Evolutionary conservation across 129 eudicot genomes (phyloP), one percentile per base, ranked within the genome.

Genomic region (Calendula officinalis): DNA sequence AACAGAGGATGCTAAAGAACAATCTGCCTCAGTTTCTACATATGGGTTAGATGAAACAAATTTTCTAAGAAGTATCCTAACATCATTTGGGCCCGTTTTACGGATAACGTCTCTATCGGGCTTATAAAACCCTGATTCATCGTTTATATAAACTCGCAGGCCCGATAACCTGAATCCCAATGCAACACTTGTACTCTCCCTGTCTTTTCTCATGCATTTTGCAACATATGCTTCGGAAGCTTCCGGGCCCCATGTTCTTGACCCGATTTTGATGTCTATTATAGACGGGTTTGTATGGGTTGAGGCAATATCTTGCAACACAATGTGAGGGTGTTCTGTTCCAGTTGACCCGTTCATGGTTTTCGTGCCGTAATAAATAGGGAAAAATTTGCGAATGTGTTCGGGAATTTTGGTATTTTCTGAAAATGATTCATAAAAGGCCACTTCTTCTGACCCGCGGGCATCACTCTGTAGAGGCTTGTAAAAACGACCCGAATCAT

Each of bases 91-190:
- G 14, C 82, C 38, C 50, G 71, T 77, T 35, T 67, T 68, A 48
- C 76, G 71, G 7, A 82, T 44, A 34, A 56, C 17, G 15, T 67
- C 66, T 56, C 64, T 83, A 8, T 72, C 74, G 4, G 97, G 97
- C 74, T 80, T 86, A 81, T 83, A 90, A 43, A 45, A 86, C 35
- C 87, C 85, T 8, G 76, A 72, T 32, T 84, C 83, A n/a, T 63
- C 37, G 27, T 39, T 66, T 7, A 52, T 73, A 55, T 68, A 79
- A 35, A 84, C 38, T 54, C 78, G 83, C 46, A 86, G 33, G 8
- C 97, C 97, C 0, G 95, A 86, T 22, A 90, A 50, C 66, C 92
- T 81, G 69, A 84, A 90, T 41, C 97, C 97, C 61, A 86, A 58
- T 10, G 49, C 12, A 34, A 75, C 16, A 52, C 83, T 90, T 6